Evolutionary conservation across 352 stramenopile species (phyloP).

Genomic region (Phytopythium cucurbitacearum): DNA sequence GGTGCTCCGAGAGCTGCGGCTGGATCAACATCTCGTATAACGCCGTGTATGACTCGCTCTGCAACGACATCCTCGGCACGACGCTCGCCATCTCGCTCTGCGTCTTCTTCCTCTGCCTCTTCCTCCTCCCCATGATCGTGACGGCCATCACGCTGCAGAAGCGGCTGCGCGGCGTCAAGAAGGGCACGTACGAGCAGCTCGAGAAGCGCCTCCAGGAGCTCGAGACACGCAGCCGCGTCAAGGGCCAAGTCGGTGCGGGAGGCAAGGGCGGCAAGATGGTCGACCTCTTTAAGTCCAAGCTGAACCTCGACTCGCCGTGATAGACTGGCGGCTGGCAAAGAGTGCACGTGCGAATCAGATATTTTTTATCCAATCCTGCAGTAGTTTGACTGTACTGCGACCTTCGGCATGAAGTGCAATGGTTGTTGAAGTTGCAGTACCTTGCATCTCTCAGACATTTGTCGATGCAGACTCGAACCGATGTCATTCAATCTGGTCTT

Average conservation of each 20-base stretch:
- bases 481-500: no score
- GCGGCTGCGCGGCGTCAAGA: slow-evolving; percentile 65
- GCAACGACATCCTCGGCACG: slow-evolving; percentile 68
- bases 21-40: slow-evolving; percentile 85
- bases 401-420: no score
- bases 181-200: slow-evolving; percentile 77
- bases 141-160: slow-evolving; percentile 75
- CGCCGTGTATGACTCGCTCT: slow-evolving; percentile 66
- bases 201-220: slow-evolving; percentile 65
- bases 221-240: slow-evolving; percentile 28
- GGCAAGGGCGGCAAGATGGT: slow-evolving; percentile 18
- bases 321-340: neutral
- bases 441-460: no score
- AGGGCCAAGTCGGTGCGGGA: slow-evolving; percentile 3
- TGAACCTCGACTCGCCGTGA: slow-evolving; percentile 15
- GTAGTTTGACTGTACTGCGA: no score
- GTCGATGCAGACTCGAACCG: no score
- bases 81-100: slow-evolving; percentile 76
- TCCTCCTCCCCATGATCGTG: slow-evolving; percentile 70
- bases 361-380: no score
- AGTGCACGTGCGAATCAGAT: neutral
- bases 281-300: slow-evolving; percentile 51
- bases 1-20: slow-evolving; percentile 70
- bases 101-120: slow-evolving; percentile 70
- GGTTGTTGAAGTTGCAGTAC: no score